These are phyloP conservation scores for Colletotrichum orbiculare DNA, from an alignment of 2,329 filamentous ascomycete genomes.

Conservation along the genomic window DNA sequence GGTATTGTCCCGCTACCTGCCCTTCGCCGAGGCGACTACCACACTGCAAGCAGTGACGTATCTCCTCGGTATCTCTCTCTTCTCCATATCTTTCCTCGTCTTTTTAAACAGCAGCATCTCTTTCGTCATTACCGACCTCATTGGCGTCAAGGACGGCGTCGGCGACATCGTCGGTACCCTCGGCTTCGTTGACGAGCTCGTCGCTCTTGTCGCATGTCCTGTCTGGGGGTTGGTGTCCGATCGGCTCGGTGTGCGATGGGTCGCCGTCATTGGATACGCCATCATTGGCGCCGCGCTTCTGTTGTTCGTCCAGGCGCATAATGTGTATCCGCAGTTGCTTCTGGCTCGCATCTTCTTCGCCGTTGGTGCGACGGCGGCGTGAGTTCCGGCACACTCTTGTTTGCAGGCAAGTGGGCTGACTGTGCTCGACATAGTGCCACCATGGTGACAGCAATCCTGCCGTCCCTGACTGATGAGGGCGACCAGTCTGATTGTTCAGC, in stretches of 20 bases:
- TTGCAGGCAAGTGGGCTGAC: neutral
- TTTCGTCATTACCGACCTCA: conserved; percentile 86
- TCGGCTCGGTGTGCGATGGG: conserved; percentile 78
- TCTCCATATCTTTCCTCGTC: conserved; percentile 89
- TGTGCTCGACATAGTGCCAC: conserved; percentile 67
- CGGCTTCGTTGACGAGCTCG: conserved; percentile 85
- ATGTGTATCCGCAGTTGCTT: conserved; percentile 90
- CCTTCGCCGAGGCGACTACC: conserved; percentile 71
- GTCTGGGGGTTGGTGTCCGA: conserved; percentile 83
- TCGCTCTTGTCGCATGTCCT: conserved; percentile 84
- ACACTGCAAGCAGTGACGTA: conserved; percentile 76
- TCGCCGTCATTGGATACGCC: conserved; percentile 81
- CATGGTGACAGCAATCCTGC: conserved; percentile 97
- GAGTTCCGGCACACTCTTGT: conserved; percentile 43
- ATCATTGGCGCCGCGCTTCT: conserved; percentile 83
- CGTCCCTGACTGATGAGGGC: conserved; percentile 71
- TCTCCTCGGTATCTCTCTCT: conserved; percentile 83
- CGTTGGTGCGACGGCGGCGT: conserved; percentile 89
- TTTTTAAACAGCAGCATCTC: conserved; percentile 88
- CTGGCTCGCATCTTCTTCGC: conserved; percentile 89
- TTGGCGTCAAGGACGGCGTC: conserved; percentile 78
- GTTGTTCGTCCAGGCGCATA: conserved; percentile 84
- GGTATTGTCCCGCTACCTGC: conserved; percentile 59
- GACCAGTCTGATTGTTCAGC: conserved; percentile 42
- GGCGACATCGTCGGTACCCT: conserved; percentile 86